phyloP scores from a whole-genome alignment of 2,329 filamentous ascomycete genomes.

The Ophiostoma sp. region DNA sequence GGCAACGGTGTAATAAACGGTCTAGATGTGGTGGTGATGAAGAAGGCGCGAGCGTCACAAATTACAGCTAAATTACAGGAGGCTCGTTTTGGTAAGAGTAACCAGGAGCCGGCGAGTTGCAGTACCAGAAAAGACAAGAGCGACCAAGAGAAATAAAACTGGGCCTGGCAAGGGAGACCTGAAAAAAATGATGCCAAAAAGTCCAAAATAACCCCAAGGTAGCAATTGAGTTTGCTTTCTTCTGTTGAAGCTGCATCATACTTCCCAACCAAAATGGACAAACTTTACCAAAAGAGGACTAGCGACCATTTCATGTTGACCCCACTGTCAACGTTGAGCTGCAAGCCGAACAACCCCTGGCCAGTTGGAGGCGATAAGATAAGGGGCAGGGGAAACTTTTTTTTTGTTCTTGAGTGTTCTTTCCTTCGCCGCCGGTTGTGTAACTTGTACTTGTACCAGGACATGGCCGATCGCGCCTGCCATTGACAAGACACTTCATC shows the following conservation, averaged over 20 bases:
- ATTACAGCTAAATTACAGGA: conserved; percentile 6
- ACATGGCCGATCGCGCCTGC: conserved; percentile 1
- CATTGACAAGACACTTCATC: neutral
- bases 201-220: neutral
- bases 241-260: conserved; percentile 23
- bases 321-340: conserved; percentile 28
- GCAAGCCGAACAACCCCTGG: conserved; percentile 4
- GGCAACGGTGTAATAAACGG: neutral
- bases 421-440: neutral
- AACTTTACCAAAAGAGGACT: conserved; percentile 15
- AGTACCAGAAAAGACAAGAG: neutral
- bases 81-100: conserved; percentile 11
- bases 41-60: neutral
- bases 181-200: neutral
- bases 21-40: conserved; percentile 1
- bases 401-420: neutral
- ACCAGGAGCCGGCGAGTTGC: neutral
- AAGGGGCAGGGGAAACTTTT: conserved; percentile 8
- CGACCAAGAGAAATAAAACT: conserved; percentile 1
- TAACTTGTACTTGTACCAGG: neutral
- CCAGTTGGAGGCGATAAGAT: conserved; percentile 28
- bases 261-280: conserved; percentile 29
- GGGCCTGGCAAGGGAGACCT: conserved; percentile 11
- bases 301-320: conserved; percentile 15
- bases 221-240: conserved; percentile 19